These are phyloP conservation scores for Calonectria fujianensis DNA, from an alignment of 2,329 filamentous ascomycete species.

Conservation along the genomic window DNA sequence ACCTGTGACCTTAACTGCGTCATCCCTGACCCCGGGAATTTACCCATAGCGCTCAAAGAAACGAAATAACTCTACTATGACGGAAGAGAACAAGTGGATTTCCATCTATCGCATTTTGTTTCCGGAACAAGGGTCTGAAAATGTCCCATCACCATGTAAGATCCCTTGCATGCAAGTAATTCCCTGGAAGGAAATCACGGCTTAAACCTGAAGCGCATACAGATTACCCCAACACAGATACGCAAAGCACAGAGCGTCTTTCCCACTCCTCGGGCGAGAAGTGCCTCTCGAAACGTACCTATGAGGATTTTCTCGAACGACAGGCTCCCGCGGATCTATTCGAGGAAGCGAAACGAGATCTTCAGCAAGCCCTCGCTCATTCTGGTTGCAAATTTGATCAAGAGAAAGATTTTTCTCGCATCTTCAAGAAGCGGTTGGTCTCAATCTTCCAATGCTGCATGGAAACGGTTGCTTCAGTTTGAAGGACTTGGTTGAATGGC, in stretches of 20 bases:
- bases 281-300: not conserved
- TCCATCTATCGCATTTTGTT: conserved; percentile 1
- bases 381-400: not conserved
- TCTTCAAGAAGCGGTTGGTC: not conserved
- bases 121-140: not conserved
- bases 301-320: not conserved
- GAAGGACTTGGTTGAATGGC: too few relatives aligned
- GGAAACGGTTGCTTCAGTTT: not conserved
- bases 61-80: not conserved
- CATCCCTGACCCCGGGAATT: too few relatives aligned
- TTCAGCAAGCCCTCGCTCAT: not conserved
- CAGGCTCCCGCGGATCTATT: not conserved
- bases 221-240: not conserved
- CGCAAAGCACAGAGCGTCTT: not conserved
- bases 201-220: not conserved
- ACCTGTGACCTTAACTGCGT: too few relatives aligned
- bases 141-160: not conserved
- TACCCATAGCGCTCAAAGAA: too few relatives aligned
- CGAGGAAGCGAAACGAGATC: not conserved
- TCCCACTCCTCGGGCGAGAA: not conserved
- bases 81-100: not conserved
- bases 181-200: not conserved
- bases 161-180: not conserved
- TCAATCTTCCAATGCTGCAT: not conserved
- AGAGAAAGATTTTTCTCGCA: not conserved